Evolutionary conservation across 805 yeast genomes (phyloP).

Genomic region (Yamadazyma takamatsuzukensis): DNA sequence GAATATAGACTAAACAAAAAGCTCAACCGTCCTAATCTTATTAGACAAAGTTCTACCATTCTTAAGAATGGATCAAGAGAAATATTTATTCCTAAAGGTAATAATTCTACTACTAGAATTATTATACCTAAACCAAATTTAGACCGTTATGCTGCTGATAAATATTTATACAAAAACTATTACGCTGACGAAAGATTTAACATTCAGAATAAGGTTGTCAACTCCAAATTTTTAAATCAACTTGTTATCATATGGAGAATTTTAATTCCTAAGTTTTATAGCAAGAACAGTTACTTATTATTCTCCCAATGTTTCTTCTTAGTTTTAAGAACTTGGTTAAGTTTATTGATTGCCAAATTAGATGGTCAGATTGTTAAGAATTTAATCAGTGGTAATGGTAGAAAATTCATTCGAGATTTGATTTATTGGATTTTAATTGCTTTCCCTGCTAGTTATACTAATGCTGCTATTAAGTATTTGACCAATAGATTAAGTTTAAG

Average conservation of each 20-base stretch:
- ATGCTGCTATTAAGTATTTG: conserved; percentile 80
- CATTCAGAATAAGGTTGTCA: conserved; percentile 32
- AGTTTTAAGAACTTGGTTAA: conserved; percentile 80
- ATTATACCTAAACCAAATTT: conserved; percentile 45
- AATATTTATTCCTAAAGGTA: conserved; percentile 46
- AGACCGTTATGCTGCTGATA: conserved; percentile 55
- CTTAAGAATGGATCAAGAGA: conserved; percentile 44
- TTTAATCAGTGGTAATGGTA: conserved; percentile 76
- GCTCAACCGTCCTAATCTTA: conserved; percentile 31
- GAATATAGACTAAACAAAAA: conserved; percentile 24
- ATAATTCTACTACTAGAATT: conserved; percentile 33
- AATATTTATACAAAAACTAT: conserved; percentile 48
- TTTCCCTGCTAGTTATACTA: conserved; percentile 89
- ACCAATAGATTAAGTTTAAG: conserved; percentile 74
- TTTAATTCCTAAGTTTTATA: conserved; percentile 66
- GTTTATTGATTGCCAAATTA: conserved; percentile 77
- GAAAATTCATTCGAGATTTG: conserved; percentile 70
- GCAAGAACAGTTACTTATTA: conserved; percentile 64
- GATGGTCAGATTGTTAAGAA: conserved; percentile 93
- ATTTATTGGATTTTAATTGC: conserved; percentile 87
- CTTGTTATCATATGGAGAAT: conserved; percentile 74
- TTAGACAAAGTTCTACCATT: conserved; percentile 41
- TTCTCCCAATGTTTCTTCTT: conserved; percentile 71
- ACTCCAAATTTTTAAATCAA: conserved; percentile 70
- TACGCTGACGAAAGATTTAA: conserved; percentile 28